phyloP scores from a whole-genome alignment of 2,329 filamentous ascomycete species.

The Aspergillus latus region DNA sequence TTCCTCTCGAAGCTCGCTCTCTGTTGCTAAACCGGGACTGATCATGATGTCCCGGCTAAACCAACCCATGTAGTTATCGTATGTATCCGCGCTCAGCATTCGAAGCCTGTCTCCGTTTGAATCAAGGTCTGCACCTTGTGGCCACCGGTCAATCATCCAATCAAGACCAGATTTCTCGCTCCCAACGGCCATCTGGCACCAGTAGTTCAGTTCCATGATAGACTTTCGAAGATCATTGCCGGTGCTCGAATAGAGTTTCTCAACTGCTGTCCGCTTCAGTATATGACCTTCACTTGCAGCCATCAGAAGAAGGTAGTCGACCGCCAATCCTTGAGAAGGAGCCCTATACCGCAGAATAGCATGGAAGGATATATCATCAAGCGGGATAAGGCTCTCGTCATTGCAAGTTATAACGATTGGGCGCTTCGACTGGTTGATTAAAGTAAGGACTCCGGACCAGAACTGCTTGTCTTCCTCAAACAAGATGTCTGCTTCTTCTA shows the following conservation, averaged over 20 bases:
- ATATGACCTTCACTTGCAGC: constrained; percentile 89
- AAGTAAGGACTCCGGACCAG: constrained; percentile 75
- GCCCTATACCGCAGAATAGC: constrained; percentile 76
- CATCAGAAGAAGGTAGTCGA: constrained; percentile 77
- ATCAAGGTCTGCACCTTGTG: constrained; percentile 68
- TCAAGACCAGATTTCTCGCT: constrained; percentile 84
- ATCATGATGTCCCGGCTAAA: constrained; percentile 61
- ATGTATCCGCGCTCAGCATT: constrained; percentile 79
- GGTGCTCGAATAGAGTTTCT: constrained; percentile 68
- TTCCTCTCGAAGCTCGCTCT: constrained; percentile 65
- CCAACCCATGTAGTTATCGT: constrained; percentile 74
- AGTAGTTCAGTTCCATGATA: constrained; percentile 84
- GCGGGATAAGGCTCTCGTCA: constrained; percentile 77
- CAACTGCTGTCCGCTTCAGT: constrained; percentile 65
- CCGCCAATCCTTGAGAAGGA: constrained; percentile 65
- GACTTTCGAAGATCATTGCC: constrained; percentile 73
- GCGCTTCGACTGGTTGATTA: constrained; percentile 81
- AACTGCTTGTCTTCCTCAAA: constrained; percentile 97
- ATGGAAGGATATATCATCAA: constrained; percentile 73
- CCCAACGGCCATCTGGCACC: constrained; percentile 94
- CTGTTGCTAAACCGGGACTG: constrained; percentile 45
- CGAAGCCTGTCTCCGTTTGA: constrained; percentile 66
- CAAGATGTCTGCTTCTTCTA: constrained; percentile 91
- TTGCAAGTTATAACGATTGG: constrained; percentile 96
- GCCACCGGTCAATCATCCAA: constrained; percentile 83